Evolutionary conservation across 2,329 filamentous ascomycete genomes (phyloP).

Genomic region (Hymenoscyphus salicellus): DNA sequence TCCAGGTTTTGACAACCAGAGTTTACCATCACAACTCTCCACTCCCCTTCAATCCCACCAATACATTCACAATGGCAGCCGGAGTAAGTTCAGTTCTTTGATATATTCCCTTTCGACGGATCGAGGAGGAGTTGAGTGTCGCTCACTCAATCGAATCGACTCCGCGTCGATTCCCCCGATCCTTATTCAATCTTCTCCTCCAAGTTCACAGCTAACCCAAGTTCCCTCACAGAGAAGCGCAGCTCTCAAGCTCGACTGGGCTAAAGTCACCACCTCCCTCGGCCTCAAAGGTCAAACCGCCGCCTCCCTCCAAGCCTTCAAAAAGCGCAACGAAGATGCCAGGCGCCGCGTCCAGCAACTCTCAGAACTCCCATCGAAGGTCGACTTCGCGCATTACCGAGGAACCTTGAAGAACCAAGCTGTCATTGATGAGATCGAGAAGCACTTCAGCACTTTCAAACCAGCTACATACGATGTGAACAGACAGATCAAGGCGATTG

Average conservation of each 20-base stretch:
- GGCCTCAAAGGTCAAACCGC: conserved; percentile 95
- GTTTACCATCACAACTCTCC: conserved; percentile 46
- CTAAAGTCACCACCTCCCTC: conserved; percentile 88
- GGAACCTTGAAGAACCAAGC: conserved; percentile 91
- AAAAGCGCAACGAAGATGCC: conserved; percentile 99
- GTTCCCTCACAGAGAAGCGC: conserved; percentile 74
- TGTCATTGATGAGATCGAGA: conserved; percentile 95
- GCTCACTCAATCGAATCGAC: conserved; percentile 5
- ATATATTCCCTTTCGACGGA: conserved; percentile 23
- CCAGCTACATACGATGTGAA: conserved; percentile 86
- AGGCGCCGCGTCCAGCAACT: conserved; percentile 88
- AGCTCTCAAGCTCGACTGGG: conserved; percentile 99
- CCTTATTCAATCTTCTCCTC: conserved; percentile 14
- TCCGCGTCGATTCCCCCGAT: conserved; percentile 23
- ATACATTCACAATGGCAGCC: conserved; percentile 59
- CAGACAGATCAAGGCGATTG: conserved; percentile 96
- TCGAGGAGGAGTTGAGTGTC: background rate
- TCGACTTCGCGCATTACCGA: conserved; percentile 96
- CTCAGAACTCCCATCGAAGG: conserved; percentile 75
- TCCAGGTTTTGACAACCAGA: conserved; percentile 27
- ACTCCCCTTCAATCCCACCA: conserved; percentile 46
- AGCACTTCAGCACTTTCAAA: conserved; percentile 88
- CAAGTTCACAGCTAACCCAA: conserved; percentile 29
- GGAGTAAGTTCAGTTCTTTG: conserved; percentile 55
- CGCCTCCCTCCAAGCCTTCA: conserved; percentile 88